Percentiles rank a stretch among this genome's conserved stretches.
phyloP scores from a whole-genome alignment of 176 grass and related monocot species.

The Oryza glaberrima region DNA sequence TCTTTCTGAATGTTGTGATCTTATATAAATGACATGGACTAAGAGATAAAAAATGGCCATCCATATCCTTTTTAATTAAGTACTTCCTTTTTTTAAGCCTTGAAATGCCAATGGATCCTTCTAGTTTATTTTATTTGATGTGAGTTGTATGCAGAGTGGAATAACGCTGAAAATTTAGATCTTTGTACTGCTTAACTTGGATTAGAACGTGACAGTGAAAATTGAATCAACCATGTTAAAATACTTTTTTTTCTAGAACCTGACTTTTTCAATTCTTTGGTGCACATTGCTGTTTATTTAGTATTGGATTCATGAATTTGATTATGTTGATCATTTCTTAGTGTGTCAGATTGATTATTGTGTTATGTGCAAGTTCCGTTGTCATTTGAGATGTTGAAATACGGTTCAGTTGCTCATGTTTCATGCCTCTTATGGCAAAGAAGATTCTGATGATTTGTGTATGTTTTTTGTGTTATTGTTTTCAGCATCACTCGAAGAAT shows the following conservation, averaged over 20 bases:
- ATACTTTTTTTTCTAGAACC: neutral
- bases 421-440: neutral
- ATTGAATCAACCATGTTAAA: neutral
- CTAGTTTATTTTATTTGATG: neutral
- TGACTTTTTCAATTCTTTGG: neutral
- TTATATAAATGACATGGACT: no score
- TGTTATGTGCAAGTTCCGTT: neutral
- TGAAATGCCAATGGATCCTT: neutral
- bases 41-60: no score
- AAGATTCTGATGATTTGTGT: constrained; percentile 15
- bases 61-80: no score
- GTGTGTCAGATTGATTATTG: neutral
- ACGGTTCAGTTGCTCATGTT: neutral
- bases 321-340: neutral
- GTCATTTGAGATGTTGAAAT: neutral
- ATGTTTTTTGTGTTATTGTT: constrained; percentile 4
- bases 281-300: neutral
- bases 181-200: neutral
- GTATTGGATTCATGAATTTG: neutral
- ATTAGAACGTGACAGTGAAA: neutral
- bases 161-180: neutral
- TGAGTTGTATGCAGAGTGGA: neutral
- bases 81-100: neutral
- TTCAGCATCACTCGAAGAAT: constrained; percentile 90
- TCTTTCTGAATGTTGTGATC: no score